These are phyloP conservation scores for Candida michaelii DNA, from an alignment of 805 yeast species.

Conservation along the genomic window DNA sequence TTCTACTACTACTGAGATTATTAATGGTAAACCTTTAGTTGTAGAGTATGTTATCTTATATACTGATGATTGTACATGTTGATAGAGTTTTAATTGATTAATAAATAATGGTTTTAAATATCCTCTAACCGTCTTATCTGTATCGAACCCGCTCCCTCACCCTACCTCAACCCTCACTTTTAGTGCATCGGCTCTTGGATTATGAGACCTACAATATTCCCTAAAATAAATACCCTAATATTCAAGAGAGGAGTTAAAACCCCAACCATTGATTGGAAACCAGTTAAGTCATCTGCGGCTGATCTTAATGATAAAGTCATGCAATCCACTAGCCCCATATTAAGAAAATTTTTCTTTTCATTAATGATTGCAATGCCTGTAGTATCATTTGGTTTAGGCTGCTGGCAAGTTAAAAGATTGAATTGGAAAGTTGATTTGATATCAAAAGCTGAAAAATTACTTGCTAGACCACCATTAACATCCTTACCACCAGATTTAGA, in stretches of 20 bases:
- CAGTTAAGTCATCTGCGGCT: conserved; percentile 52
- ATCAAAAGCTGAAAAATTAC: conserved; percentile 76
- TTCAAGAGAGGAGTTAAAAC: conserved; percentile 46
- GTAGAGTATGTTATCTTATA: conserved; percentile 24
- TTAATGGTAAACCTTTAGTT: conserved; percentile 23
- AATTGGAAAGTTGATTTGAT: conserved; percentile 87
- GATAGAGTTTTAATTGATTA: not conserved
- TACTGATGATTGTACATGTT: conserved; percentile 20
- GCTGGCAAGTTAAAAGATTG: conserved; percentile 88
- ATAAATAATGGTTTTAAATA: conserved; percentile 3
- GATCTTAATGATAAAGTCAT: conserved; percentile 39
- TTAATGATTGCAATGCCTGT: conserved; percentile 76
- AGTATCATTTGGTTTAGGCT: conserved; percentile 79
- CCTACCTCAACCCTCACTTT: no score
- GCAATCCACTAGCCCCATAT: conserved; percentile 35
- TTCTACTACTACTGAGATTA: conserved; percentile 22
- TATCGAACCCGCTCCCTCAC: no score
- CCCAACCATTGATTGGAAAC: conserved; percentile 82
- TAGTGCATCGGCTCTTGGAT: no score
- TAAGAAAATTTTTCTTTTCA: conserved; percentile 43
- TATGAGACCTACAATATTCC: conserved; percentile 1
- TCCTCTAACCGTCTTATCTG: no score
- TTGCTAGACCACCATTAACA: conserved; percentile 70
- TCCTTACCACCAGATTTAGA: conserved; percentile 62
- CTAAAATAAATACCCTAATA: conserved; percentile 1